Base-by-base conservation (phyloP, 108 stramenopile genomes). In the Epithemia pelagica region DNA sequence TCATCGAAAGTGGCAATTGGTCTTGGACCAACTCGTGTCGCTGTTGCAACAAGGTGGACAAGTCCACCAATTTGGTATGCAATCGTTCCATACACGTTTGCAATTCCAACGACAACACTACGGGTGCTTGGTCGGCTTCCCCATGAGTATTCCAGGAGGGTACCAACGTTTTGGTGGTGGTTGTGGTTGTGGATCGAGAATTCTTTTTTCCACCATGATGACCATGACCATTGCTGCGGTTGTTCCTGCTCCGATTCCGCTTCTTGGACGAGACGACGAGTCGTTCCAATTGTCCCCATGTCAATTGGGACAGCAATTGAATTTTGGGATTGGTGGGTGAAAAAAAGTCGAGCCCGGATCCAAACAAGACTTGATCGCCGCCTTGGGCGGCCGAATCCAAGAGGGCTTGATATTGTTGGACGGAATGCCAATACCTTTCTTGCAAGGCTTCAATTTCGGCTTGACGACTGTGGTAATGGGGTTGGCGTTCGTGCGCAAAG, bases 381-480 rank as follows among this genome's bases (percentile, higher is more conserved):
- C 80, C 75, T 59, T 76, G 78, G 54, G 73, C 69, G 2, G 83
- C 78, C 27, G 71, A 55, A 1, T 24, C 21, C 29, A 84, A 57
- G 29, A 81, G 30, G 30, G 52, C 46, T 30, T 74, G 61, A 56
- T 78, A 84, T 24, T 70, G 68, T 28, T 19, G 32, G 27, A 84
- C 29, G 0, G 66, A 52, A 61, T 65, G 51, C 25, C 75, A 75
- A 69, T 76, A 74, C 15, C 51, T 20, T 25, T 33, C 32, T 69
- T 84, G 83, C 21, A 77, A 58, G 26, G 81, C 72, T 19, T 0
- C 61, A 67, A 53, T 73, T 62, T 22, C 65, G 70, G 15, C 83
- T 75, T 25, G 37, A 65, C 65, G 66, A 74, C 77, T 51, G 10
- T 30, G 8, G 21, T 69, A 61, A 25, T 55, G n/a, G 0, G 80